Evolutionary conservation across 2,329 filamentous ascomycete genomes (phyloP), one percentile per base, ranked within the genome.

Genomic region (Dichotomopilus funicola): DNA sequence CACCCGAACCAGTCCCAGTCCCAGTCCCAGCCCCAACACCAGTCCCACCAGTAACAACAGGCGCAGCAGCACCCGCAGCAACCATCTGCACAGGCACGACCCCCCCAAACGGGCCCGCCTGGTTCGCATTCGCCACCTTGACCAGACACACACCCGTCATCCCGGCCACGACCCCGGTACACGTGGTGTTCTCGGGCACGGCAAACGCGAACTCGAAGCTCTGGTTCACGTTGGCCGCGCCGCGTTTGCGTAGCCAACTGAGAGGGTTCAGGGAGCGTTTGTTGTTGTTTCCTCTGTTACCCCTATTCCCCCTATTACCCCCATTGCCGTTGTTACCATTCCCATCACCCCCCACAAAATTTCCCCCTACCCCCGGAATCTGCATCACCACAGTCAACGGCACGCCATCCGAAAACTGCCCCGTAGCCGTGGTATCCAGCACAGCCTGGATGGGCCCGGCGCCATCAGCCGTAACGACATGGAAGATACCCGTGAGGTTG

Each of bases 401-500:
- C 12, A 59, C 60, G 51, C 67, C 68, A 41, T 64, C 49, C 45
- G 66, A 61, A 61, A 71, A 73, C 27, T 60, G 36, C 41, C 71
- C 72, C 1, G 67, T 69, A 37, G 62, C 72, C 1, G 70, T 72
- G 10, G 70, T 49, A 62, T 72, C 73, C 33, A 75, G 58, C 19
- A 73, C 66, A 31, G 71, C 71, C 46, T 67, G 56, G 59, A 72
- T 51, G 3, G 72, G 71, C 7, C 72, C 73, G 10, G 71, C 71
- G 49, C 72, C 72, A 54, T 75, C 73, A 1, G 71, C 68, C 40
- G 72, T 75, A 42, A 75, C 72, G 54, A 74, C 66, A 63, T 73
- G 72, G 50, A 65, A 71, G 48, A 62, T 67, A 43, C 71, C 72
- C 8, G 64, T 63, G 55, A 75, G 63, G 51, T 63, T 63, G 51